Evolutionary conservation across 352 stramenopile species (phyloP).

Genomic region (Phytophthora rubi): DNA sequence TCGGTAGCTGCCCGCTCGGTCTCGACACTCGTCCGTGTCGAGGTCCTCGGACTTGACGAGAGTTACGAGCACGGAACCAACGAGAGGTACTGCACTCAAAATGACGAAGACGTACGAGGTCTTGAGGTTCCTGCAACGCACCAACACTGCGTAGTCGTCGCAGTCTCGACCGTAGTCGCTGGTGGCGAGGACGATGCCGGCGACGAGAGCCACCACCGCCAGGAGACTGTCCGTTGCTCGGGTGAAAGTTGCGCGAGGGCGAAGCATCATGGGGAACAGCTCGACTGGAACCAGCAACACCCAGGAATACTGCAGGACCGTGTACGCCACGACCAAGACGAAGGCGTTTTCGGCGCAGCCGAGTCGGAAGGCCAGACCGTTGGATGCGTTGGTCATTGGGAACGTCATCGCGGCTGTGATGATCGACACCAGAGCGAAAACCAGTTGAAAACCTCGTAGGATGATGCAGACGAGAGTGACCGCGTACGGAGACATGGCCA

Average conservation of each 20-base stretch:
- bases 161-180: constrained; percentile 44
- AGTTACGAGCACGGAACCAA: constrained; percentile 42
- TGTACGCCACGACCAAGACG: constrained; percentile 37
- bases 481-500: constrained; percentile 35
- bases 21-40: constrained; percentile 19
- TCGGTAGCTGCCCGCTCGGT: constrained; percentile 35
- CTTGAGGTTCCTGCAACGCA: constrained; percentile 53
- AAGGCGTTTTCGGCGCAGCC: constrained; percentile 37
- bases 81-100: constrained; percentile 35
- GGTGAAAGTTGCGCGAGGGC: constrained; percentile 36
- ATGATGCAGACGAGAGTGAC: constrained; percentile 32
- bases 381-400: constrained; percentile 14
- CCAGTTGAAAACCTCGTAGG: constrained; percentile 39
- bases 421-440: constrained; percentile 39
- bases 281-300: constrained; percentile 36
- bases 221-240: constrained; percentile 39
- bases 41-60: constrained; percentile 32
- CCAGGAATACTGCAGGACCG: constrained; percentile 30
- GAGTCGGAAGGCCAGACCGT: constrained; percentile 26
- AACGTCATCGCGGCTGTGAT: constrained; percentile 32
- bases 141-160: constrained; percentile 32
- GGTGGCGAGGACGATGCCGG: constrained; percentile 31
- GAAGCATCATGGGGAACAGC: constrained; percentile 38
- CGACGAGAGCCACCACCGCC: constrained; percentile 33
- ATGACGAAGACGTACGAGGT: constrained; percentile 46